These are phyloP conservation scores for Kuraishia floccosa DNA, from an alignment of 805 yeast genomes.

Conservation along the genomic window DNA sequence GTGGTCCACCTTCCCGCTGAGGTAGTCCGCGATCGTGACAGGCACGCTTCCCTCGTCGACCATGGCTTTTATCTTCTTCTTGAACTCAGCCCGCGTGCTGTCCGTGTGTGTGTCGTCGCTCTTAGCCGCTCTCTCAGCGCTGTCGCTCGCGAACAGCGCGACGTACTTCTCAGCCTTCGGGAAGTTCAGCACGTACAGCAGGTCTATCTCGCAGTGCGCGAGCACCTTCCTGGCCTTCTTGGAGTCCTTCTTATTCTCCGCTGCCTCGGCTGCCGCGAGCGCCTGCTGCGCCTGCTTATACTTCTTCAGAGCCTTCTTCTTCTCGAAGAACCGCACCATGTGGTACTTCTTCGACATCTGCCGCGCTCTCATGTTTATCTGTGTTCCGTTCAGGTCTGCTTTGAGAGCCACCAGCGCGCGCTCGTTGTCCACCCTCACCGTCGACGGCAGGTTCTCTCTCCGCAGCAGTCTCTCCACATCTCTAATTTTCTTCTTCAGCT, in stretches of 20 bases:
- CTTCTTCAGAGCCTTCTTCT: slow-evolving; percentile 69
- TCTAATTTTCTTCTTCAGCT: slow-evolving; percentile 76
- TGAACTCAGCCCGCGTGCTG: slow-evolving; percentile 29
- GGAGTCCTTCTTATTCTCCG: slow-evolving; percentile 14
- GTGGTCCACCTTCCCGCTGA: slow-evolving; percentile 18
- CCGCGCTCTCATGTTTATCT: slow-evolving; percentile 25
- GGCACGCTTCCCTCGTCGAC: slow-evolving; percentile 45
- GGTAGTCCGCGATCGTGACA: slow-evolving; percentile 32
- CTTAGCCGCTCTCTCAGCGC: slow-evolving; percentile 23
- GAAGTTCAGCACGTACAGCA: slow-evolving; percentile 65
- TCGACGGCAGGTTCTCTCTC: slow-evolving; percentile 46
- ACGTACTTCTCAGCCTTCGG: slow-evolving; percentile 76
- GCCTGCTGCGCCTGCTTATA: slow-evolving; percentile 41
- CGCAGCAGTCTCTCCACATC: slow-evolving; percentile 65
- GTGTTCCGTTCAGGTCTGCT: slow-evolving; percentile 31
- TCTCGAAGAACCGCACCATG: slow-evolving; percentile 88
- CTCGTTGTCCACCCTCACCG: slow-evolving; percentile 36
- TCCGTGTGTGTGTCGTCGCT: slow-evolving; percentile 33
- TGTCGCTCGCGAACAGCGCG: slow-evolving; percentile 66
- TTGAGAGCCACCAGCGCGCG: slow-evolving; percentile 33
- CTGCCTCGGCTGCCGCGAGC: slow-evolving; percentile 19
- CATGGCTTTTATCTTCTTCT: slow-evolving; percentile 38
- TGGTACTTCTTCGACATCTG: slow-evolving; percentile 63
- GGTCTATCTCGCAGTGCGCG: slow-evolving; percentile 50
- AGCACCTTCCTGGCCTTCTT: slow-evolving; percentile 34